Conservation (phyloP, 805 yeast genomes). For the Alloascoidea africana region DNA sequence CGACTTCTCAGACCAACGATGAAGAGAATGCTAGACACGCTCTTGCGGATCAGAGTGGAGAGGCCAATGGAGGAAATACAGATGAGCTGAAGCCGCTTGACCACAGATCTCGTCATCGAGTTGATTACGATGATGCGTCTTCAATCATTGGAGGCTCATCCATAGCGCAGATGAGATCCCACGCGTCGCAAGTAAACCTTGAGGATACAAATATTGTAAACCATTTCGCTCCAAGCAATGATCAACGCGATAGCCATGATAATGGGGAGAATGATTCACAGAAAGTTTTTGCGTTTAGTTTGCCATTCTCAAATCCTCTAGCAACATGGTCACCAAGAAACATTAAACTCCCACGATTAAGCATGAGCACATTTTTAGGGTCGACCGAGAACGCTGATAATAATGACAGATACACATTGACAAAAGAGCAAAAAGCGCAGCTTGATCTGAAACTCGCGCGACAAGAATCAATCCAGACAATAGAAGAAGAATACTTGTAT, state of each 20-base stretch:
- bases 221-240: no score
- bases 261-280: not conserved
- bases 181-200: no score
- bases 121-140: not conserved
- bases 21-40: no score
- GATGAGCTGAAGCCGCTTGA: no score
- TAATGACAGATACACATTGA: not conserved
- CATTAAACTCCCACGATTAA: not conserved
- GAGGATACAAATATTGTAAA: no score
- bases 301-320: constrained; percentile 1
- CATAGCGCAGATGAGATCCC: not conserved
- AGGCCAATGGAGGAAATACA: no score
- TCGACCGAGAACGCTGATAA: not conserved
- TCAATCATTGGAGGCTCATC: not conserved
- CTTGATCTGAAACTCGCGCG: not conserved
- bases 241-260: not conserved
- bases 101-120: no score
- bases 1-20: no score
- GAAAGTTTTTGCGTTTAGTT: not conserved
- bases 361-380: not conserved
- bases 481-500: constrained; percentile 47
- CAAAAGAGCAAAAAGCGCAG: not conserved
- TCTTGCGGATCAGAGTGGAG: no score
- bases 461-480: not conserved
- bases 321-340: constrained; percentile 1